Evolutionary conservation across 1,139 yeast species (phyloP).

Genomic region (Yamadazyma spencermartinsiae): DNA sequence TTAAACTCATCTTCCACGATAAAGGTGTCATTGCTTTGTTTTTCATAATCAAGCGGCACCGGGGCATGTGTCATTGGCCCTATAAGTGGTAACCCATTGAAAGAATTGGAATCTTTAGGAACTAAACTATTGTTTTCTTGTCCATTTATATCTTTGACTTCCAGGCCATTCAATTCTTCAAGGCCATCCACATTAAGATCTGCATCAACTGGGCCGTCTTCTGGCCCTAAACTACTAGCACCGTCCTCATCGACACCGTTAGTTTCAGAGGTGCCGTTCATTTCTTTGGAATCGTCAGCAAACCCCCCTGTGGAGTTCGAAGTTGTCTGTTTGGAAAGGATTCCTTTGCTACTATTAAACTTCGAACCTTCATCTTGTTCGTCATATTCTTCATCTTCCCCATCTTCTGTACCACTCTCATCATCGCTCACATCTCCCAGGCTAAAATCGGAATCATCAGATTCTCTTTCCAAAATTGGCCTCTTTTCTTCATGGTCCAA

Average conservation of each 20-base stretch:
- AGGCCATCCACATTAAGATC: conserved; percentile 1
- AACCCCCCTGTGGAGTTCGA: background rate
- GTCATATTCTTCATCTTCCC: too few relatives aligned
- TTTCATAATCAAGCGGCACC: conserved; percentile 43
- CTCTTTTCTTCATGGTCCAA: conserved; percentile 16
- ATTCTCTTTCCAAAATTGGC: conserved; percentile 7
- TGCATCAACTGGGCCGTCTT: conserved; percentile 1
- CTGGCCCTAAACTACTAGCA: background rate
- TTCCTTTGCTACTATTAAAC: too few relatives aligned
- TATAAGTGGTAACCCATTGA: conserved; percentile 37
- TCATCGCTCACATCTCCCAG: conserved; percentile 1
- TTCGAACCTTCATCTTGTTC: conserved; percentile 2
- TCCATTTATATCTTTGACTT: conserved; percentile 5
- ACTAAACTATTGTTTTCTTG: conserved; percentile 9
- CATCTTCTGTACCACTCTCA: too few relatives aligned
- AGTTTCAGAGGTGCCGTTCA: background rate
- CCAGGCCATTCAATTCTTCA: conserved; percentile 9
- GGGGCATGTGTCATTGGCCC: conserved; percentile 44
- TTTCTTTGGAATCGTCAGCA: background rate
- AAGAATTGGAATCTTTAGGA: conserved; percentile 10
- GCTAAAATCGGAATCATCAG: conserved; percentile 1
- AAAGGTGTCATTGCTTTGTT: conserved; percentile 60
- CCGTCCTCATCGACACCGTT: conserved; percentile 3
- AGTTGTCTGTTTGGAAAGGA: too few relatives aligned
- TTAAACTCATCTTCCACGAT: conserved; percentile 59